Conservation (phyloP, 225 moss, liverwort and hornwort genomes). For the Straminergon stramineum region DNA sequence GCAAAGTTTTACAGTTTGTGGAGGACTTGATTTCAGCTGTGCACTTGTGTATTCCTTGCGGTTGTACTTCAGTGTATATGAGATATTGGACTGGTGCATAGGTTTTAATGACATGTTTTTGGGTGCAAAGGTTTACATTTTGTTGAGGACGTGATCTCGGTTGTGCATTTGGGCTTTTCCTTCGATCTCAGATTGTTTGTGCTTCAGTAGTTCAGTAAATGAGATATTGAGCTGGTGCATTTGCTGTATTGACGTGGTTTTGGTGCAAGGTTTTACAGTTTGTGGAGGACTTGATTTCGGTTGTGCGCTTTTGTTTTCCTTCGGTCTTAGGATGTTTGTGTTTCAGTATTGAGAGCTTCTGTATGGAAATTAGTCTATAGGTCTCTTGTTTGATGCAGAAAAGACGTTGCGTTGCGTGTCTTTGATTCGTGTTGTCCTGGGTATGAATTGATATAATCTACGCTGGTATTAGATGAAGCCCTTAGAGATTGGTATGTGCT, state of each 20-base stretch:
- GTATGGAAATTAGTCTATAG: neutral
- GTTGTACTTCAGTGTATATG: neutral
- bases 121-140: neutral
- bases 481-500: neutral
- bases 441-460: neutral
- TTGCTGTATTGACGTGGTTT: neutral
- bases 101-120: neutral
- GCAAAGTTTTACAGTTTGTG: neutral
- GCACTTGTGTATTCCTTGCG: neutral
- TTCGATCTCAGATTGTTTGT: neutral
- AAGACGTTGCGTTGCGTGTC: neutral
- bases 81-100: neutral
- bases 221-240: neutral
- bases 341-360: neutral
- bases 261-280: neutral
- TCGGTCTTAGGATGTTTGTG: neutral
- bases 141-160: neutral
- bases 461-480: neutral
- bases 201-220: neutral
- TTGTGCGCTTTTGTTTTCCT: neutral
- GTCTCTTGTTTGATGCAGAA: neutral
- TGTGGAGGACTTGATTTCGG: neutral
- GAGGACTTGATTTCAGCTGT: neutral
- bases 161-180: neutral
- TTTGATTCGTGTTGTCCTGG: neutral